A percentile compares a stretch with the other conserved stretches of the same genome.
phyloP scores from a whole-genome alignment of 805 yeast genomes.

The Lipomyces lipofer region DNA sequence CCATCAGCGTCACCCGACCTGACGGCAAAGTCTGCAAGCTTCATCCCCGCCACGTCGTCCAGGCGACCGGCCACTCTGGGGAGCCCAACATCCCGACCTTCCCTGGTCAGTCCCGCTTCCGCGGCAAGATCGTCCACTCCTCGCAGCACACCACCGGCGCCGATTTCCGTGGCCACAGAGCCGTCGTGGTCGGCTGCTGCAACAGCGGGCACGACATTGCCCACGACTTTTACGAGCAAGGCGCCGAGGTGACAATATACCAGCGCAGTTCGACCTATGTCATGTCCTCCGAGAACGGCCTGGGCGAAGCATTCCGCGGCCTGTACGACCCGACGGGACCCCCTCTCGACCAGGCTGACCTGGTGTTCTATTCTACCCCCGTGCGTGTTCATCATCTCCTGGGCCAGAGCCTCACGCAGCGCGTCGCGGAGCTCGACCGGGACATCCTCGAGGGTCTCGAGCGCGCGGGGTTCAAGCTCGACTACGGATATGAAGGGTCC shows the following conservation, averaged over 20 bases:
- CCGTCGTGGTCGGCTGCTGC: conserved; percentile 48
- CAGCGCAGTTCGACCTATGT: conserved; percentile 49
- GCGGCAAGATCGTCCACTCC: conserved; percentile 46
- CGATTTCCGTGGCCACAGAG: conserved; percentile 44
- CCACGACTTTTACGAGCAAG: conserved; percentile 49
- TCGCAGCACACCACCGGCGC: conserved; percentile 46
- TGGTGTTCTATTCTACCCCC: conserved; percentile 41
- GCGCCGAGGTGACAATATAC: conserved; percentile 45
- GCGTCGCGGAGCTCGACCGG: conserved; percentile 40
- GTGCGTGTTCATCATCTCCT: conserved; percentile 39
- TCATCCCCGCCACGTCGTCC: conserved; percentile 43
- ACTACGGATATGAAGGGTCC: conserved; percentile 47
- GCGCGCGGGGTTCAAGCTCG: conserved; percentile 43
- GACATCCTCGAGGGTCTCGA: conserved; percentile 38
- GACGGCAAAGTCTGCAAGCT: conserved; percentile 32
- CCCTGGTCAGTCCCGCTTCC: conserved; percentile 42
- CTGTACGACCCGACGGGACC: conserved; percentile 44
- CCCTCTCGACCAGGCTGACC: conserved; percentile 44
- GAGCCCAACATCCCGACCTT: conserved; percentile 47
- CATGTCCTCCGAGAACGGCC: conserved; percentile 43
- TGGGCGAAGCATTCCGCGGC: conserved; percentile 39
- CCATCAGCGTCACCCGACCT: conserved; percentile 34
- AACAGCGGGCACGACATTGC: conserved; percentile 49
- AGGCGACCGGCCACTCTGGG: conserved; percentile 50
- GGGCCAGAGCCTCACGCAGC: conserved; percentile 43